These are phyloP conservation scores for Zoysia pacifica DNA, from an alignment of 176 grass and related monocot species.

Conservation along the genomic window DNA sequence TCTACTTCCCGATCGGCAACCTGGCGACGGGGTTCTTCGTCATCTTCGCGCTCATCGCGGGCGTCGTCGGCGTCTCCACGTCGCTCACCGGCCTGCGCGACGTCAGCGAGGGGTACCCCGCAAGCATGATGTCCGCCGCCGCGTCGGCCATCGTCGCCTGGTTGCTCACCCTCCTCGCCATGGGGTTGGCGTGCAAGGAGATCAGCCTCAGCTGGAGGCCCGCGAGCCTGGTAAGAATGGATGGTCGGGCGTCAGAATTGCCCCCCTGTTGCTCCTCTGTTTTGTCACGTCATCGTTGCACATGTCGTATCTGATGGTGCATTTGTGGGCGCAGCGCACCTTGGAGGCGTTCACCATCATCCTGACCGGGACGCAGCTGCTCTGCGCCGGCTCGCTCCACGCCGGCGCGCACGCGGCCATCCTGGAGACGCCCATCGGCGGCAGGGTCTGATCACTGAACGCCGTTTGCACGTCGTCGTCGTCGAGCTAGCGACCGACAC, in stretches of 20 bases:
- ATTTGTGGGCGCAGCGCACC: constrained; percentile 39
- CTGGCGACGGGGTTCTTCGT: constrained; percentile 91
- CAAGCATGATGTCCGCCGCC: constrained; percentile 71
- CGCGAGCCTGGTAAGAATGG: constrained; percentile 54
- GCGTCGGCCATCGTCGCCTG: constrained; percentile 63
- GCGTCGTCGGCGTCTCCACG: constrained; percentile 73
- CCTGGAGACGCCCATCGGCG: neutral
- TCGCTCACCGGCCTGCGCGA: constrained; percentile 78
- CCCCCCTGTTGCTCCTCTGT: accelerated
- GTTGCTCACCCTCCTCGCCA: constrained; percentile 82
- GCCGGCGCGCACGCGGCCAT: constrained; percentile 36
- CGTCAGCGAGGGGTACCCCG: constrained; percentile 35
- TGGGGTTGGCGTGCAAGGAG: constrained; percentile 99
- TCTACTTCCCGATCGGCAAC: constrained; percentile 98
- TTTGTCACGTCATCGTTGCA: neutral
- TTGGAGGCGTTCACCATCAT: constrained; percentile 83
- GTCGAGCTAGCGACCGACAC: neutral
- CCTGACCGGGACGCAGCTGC: constrained; percentile 70
- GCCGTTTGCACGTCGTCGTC: neutral
- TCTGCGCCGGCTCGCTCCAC: constrained; percentile 71
- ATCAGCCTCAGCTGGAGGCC: constrained; percentile 71
- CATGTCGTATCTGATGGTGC: neutral
- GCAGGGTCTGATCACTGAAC: constrained; percentile 10
- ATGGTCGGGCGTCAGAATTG: neutral
- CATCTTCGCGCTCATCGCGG: constrained; percentile 76